These are phyloP conservation scores for Xylaria palmicola DNA, from an alignment of 495 filamentous ascomycete species.

Conservation along the genomic window DNA sequence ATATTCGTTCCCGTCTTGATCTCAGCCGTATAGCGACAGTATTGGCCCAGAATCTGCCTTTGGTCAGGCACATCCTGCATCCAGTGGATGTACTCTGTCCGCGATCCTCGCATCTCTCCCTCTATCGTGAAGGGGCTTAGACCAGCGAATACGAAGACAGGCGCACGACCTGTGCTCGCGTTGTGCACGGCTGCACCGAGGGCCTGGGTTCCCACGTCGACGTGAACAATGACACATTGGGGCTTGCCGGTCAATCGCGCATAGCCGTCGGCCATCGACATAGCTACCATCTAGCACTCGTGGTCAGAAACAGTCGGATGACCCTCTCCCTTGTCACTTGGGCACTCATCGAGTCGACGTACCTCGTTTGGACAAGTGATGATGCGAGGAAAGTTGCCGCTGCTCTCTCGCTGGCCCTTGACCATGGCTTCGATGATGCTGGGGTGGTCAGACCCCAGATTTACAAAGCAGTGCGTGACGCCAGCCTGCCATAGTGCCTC, in stretches of 20 bases:
- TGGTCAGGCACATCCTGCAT: slow-evolving; percentile 96
- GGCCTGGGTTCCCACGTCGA: slow-evolving; percentile 94
- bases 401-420: slow-evolving; percentile 67
- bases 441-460: slow-evolving; percentile 92
- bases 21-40: slow-evolving; percentile 89
- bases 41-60: slow-evolving; percentile 86
- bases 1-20: slow-evolving; percentile 91
- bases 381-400: slow-evolving; percentile 74
- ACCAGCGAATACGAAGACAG: slow-evolving; percentile 88
- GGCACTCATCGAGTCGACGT: slow-evolving; percentile 9
- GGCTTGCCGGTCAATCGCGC: slow-evolving; percentile 82
- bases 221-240: slow-evolving; percentile 92
- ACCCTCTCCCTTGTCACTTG: not conserved
- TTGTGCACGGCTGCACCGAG: slow-evolving; percentile 89
- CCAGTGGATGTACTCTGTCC: slow-evolving; percentile 97
- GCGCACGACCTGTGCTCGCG: slow-evolving; percentile 78
- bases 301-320: not conserved
- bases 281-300: slow-evolving; percentile 78
- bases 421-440: slow-evolving; percentile 95
- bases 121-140: slow-evolving; percentile 87
- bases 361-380: slow-evolving; percentile 94
- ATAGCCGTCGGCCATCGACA: slow-evolving; percentile 96
- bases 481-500: slow-evolving; percentile 94
- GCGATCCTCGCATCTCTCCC: slow-evolving; percentile 81
- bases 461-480: slow-evolving; percentile 87